A percentile compares a stretch with the other conserved stretches of the same genome.
phyloP scores from a whole-genome alignment of 2,329 filamentous ascomycete genomes.

The Trichoderma koningii region DNA sequence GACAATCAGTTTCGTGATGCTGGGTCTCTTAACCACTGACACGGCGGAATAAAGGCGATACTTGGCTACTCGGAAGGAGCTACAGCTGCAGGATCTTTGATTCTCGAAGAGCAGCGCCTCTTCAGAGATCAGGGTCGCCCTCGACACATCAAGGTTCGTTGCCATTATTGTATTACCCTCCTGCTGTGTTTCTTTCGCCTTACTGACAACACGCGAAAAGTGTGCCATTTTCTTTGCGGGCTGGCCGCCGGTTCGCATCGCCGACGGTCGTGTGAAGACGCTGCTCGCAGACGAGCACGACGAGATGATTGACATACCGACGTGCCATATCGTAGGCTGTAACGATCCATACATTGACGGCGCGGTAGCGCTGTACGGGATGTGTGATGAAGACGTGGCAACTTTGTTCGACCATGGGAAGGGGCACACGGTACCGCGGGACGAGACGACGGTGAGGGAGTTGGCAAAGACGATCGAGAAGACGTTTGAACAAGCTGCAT shows the following conservation, averaged over 20 bases:
- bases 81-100: constrained; percentile 54
- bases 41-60: constrained; percentile 44
- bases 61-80: constrained; percentile 65
- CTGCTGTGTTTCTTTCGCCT: neutral
- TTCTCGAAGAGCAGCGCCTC: constrained; percentile 53
- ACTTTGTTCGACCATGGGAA: constrained; percentile 67
- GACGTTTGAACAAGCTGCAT: neutral
- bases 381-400: constrained; percentile 61
- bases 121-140: constrained; percentile 37
- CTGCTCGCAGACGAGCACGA: constrained; percentile 53
- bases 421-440: constrained; percentile 62
- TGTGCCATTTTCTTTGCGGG: constrained; percentile 56
- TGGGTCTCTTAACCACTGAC: neutral
- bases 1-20: neutral
- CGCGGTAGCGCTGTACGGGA: constrained; percentile 61
- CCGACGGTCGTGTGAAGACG: constrained; percentile 43
- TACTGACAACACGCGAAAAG: constrained; percentile 30
- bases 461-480: constrained; percentile 35
- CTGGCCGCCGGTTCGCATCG: constrained; percentile 54
- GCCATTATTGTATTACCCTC: constrained; percentile 28
- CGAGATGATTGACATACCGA: constrained; percentile 53
- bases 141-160: constrained; percentile 42
- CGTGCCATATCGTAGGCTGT: constrained; percentile 56
- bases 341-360: constrained; percentile 63
- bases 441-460: constrained; percentile 51